Evolutionary conservation across 2,329 filamentous ascomycete species (phyloP), one percentile per base, ranked within the genome.

Genomic region (Botrytis porri): DNA sequence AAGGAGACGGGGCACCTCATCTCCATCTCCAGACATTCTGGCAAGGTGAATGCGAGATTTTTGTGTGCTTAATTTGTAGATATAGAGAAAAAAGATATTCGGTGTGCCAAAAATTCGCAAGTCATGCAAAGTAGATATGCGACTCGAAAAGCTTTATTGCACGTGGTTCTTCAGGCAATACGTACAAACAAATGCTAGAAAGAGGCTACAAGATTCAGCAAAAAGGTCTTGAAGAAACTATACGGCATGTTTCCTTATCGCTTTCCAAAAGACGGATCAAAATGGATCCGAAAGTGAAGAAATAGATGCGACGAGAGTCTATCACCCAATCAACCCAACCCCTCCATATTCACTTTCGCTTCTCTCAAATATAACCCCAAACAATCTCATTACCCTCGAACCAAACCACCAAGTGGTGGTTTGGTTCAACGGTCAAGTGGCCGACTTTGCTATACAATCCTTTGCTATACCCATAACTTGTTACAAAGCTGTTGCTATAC

Each of bases 361-460:
- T 22, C 37, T 29, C 1, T 57, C 10, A 5, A 22, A 57, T 41
- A 69, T 32, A 57, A 32, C 3, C 1, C 12, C 7, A 57, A 69
- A 43, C 35, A 69, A 29, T 5, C 9, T 25, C 5, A 25, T 5
- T 12, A 16, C 5, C 18, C 18, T 32, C 25, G 18, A 69, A 43
- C 51, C 48, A 59, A 69, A 32, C 2, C 9, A 20, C 9, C 64
- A 8, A 67, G 5, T 22, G 62, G 48, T 69, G 6, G 3, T 57
- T 57, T 57, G 35, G 25, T 57, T 69, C 65, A 69, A 69, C 29
- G n/a, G 35, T 22, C 35, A 39, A 57, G 51, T 69, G 48, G 48
- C 10, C 48, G 35, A 8, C 35, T 67, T 66, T 32, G 39, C 45
- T 39, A 32, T 16, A 39, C 9, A 37, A n/a, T 4, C 6, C 2